Conservation (phyloP, 2,329 filamentous ascomycete species). For the Aspergillus pseudoviridinutans region DNA sequence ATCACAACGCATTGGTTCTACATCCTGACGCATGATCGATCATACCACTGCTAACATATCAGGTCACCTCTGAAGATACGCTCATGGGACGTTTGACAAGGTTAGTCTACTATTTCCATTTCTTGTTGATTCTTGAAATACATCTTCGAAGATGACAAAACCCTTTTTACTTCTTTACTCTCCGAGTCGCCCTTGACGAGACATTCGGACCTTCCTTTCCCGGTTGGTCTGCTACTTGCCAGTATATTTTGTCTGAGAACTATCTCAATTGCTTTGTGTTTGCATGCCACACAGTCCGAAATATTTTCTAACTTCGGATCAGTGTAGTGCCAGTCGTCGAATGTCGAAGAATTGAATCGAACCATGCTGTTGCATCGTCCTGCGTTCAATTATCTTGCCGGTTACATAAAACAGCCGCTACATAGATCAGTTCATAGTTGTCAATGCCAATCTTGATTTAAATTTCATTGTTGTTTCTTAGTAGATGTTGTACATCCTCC, state of each 20-base stretch:
- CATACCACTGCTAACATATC: conserved; percentile 14
- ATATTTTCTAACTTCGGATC: background rate
- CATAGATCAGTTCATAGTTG: background rate
- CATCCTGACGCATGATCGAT: conserved; percentile 2
- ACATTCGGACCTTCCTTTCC: conserved; percentile 58
- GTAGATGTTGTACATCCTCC: background rate
- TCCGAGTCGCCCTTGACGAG: conserved; percentile 67
- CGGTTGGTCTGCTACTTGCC: conserved; percentile 67
- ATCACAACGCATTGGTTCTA: background rate
- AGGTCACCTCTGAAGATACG: conserved; percentile 8
- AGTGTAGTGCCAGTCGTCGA: background rate
- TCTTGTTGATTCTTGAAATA: conserved; percentile 3
- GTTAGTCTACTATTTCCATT: conserved; percentile 21
- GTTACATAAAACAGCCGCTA: background rate
- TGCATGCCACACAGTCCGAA: background rate
- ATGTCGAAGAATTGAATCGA: background rate
- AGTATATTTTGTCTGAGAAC: conserved; percentile 64
- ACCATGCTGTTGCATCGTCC: background rate
- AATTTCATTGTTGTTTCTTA: background rate
- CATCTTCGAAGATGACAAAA: conserved; percentile 55
- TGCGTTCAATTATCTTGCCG: background rate
- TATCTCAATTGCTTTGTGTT: conserved; percentile 1
- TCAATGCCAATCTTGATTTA: background rate
- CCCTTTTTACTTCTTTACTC: conserved; percentile 59
- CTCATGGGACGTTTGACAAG: conserved; percentile 3